phyloP scores from a whole-genome alignment of 345 rosid species.

The Bruguiera parviflora region DNA sequence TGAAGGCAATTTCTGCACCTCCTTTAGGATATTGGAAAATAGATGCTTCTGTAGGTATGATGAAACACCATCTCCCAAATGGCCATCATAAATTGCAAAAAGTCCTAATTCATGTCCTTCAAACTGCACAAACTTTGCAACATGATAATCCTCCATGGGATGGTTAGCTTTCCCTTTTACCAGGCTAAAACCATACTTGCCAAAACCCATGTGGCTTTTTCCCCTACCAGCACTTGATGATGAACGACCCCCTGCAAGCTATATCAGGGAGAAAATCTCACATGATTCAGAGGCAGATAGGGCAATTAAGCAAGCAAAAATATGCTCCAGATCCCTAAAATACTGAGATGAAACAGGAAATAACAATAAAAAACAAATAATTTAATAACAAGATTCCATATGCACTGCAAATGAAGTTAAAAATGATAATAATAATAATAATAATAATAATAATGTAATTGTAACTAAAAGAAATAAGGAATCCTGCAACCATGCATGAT shows the following conservation, averaged over 20 bases:
- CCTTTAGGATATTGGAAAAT: slow-evolving; percentile 60
- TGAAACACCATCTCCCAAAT: slow-evolving; percentile 61
- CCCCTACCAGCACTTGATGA: slow-evolving; percentile 62
- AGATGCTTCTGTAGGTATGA: slow-evolving; percentile 65
- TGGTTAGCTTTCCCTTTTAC: slow-evolving; percentile 63
- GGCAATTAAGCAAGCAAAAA: neutral
- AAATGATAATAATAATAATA: neutral
- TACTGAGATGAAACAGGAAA: neutral
- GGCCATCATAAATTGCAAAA: slow-evolving; percentile 78
- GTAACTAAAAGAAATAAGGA: neutral
- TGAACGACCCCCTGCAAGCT: slow-evolving; percentile 53
- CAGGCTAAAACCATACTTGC: slow-evolving; percentile 61
- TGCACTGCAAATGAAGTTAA: neutral
- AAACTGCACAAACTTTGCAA: slow-evolving; percentile 51
- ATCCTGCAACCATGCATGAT: neutral
- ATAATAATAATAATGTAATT: neutral
- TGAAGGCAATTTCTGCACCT: slow-evolving; percentile 35
- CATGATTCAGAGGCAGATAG: neutral
- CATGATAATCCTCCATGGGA: slow-evolving; percentile 83
- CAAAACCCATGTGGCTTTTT: slow-evolving; percentile 40
- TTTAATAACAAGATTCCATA: neutral
- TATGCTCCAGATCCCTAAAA: slow-evolving; percentile 5
- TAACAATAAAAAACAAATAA: neutral
- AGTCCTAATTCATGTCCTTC: slow-evolving; percentile 60
- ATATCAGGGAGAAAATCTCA: slow-evolving; percentile 10